Percentiles rank a stretch among this genome's conserved stretches.
These are phyloP conservation scores for Podaxis sp. DNA, from an alignment of 768 basidiomycete genomes.

Conservation along the genomic window DNA sequence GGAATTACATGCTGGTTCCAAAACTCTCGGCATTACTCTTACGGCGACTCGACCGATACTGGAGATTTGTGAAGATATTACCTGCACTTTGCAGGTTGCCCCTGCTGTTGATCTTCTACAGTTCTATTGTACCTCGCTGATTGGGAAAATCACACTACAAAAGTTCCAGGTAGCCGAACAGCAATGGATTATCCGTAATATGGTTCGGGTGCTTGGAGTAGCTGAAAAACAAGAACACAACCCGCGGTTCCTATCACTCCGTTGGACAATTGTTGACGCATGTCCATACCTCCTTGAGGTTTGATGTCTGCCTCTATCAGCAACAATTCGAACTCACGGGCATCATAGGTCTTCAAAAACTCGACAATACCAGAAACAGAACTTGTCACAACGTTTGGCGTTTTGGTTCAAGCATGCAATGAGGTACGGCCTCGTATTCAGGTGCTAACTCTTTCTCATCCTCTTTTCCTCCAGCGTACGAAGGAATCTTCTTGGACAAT, in stretches of 20 bases:
- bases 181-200: slow-evolving; percentile 42
- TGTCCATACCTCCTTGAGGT: slow-evolving; percentile 51
- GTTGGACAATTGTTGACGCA: slow-evolving; percentile 50
- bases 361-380: not conserved
- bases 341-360: slow-evolving; percentile 5
- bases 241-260: slow-evolving; percentile 33
- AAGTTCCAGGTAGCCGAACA: slow-evolving; percentile 44
- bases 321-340: not conserved
- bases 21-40: not conserved
- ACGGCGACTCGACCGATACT: slow-evolving; percentile 1
- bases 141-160: slow-evolving; percentile 48
- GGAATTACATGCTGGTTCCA: slow-evolving; percentile 18
- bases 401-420: slow-evolving; percentile 44
- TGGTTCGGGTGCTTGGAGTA: slow-evolving; percentile 40
- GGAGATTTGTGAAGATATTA: slow-evolving; percentile 12
- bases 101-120: slow-evolving; percentile 48
- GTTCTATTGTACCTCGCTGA: slow-evolving; percentile 46
- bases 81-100: slow-evolving; percentile 23
- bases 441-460: slow-evolving; percentile 1
- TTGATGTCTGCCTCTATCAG: slow-evolving; percentile 16
- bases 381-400: slow-evolving; percentile 34
- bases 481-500: slow-evolving; percentile 40
- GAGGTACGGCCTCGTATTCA: slow-evolving; percentile 29
- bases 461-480: slow-evolving; percentile 38
- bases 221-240: slow-evolving; percentile 25